Conservation (phyloP, 2,329 filamentous ascomycete species). For the Monilinia fructigena region DNA sequence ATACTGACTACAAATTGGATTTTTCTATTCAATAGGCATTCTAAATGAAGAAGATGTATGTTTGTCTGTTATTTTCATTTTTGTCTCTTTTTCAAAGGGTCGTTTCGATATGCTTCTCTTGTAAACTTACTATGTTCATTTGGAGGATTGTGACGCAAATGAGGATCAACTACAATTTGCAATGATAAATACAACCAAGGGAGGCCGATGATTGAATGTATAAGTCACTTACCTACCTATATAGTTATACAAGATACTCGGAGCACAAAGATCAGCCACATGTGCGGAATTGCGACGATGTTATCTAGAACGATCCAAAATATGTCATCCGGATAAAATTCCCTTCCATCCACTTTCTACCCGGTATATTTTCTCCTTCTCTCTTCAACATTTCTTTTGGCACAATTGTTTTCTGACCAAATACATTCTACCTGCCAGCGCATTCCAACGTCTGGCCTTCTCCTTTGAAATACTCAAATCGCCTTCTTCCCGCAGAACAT, state of each 20-base stretch:
- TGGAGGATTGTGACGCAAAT: neutral
- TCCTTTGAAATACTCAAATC: slow-evolving; percentile 45
- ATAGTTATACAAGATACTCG: slow-evolving; percentile 43
- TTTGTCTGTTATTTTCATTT: neutral
- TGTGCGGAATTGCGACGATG: slow-evolving; percentile 43
- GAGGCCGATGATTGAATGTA: slow-evolving; percentile 24
- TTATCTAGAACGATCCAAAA: slow-evolving; percentile 44
- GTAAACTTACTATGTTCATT: neutral
- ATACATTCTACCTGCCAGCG: slow-evolving; percentile 30
- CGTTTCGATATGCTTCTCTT: neutral
- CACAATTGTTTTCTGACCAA: neutral
- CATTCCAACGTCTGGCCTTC: slow-evolving; percentile 44
- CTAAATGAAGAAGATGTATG: slow-evolving; percentile 41
- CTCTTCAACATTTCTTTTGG: neutral
- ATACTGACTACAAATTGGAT: neutral
- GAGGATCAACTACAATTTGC: too few relatives aligned
- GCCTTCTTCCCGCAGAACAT: slow-evolving; percentile 42
- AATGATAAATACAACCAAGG: neutral
- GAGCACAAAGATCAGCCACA: slow-evolving; percentile 40
- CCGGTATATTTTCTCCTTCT: slow-evolving; percentile 31
- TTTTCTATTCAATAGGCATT: slow-evolving; percentile 32
- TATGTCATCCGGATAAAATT: slow-evolving; percentile 44
- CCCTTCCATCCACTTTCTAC: slow-evolving; percentile 43
- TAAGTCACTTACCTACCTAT: neutral
- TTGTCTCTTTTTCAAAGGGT: neutral